Conservation (phyloP, 352 stramenopile genomes). For the Globisporangium middletonii region DNA sequence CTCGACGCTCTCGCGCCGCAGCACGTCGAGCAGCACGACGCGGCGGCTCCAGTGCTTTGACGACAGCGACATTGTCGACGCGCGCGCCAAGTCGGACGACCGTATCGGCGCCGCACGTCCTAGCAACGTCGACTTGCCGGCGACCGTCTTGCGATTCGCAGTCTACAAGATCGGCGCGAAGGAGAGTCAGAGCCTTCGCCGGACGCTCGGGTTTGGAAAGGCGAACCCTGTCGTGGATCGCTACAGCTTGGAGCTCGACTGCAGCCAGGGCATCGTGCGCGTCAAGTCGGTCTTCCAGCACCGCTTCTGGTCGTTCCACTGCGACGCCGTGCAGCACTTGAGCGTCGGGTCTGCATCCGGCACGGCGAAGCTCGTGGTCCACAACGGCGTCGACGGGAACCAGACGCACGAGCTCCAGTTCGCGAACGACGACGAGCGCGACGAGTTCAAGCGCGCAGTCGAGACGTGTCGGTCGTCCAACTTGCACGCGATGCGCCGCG, state of each 20-base stretch:
- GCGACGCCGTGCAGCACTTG: slow-evolving; percentile 52
- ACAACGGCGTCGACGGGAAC: slow-evolving; percentile 46
- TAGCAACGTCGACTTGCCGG: slow-evolving; percentile 36
- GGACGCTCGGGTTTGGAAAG: slow-evolving; percentile 60
- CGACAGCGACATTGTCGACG: slow-evolving; percentile 77
- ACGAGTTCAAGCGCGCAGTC: slow-evolving; percentile 59
- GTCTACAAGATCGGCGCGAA: slow-evolving; percentile 70
- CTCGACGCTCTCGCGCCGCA: neutral
- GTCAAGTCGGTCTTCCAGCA: slow-evolving; percentile 84
- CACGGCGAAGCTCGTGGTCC: slow-evolving; percentile 41
- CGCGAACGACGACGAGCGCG: slow-evolving; percentile 57
- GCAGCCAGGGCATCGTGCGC: slow-evolving; percentile 56
- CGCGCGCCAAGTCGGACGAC: slow-evolving; percentile 19
- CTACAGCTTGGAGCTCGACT: slow-evolving; percentile 77
- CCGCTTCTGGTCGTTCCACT: slow-evolving; percentile 75
- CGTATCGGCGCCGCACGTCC: slow-evolving; percentile 24
- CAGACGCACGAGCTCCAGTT: slow-evolving; percentile 71
- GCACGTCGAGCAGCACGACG: neutral
- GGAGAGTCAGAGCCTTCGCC: slow-evolving; percentile 44
- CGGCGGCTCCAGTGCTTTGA: slow-evolving; percentile 60
- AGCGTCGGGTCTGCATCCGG: slow-evolving; percentile 30
- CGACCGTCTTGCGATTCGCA: slow-evolving; percentile 62
- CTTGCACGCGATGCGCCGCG: slow-evolving; percentile 31
- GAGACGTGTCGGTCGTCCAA: slow-evolving; percentile 40
- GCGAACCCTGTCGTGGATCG: slow-evolving; percentile 67